Evolutionary conservation across 1,284 basidiomycete species (phyloP).

Genomic region (Flammula alnicola): DNA sequence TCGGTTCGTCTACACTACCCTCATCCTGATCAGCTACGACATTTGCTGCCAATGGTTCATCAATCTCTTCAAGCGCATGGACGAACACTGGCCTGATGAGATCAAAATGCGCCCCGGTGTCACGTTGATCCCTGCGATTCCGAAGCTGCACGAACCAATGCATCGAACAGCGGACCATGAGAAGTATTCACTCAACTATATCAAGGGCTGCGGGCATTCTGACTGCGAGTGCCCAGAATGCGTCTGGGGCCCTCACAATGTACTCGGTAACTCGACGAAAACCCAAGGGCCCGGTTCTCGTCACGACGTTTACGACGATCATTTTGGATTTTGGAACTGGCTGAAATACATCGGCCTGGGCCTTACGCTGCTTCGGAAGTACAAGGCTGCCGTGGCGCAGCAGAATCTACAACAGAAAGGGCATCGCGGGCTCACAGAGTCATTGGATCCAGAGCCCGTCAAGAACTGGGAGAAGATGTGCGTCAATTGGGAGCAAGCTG

Average conservation of each 20-base stretch:
- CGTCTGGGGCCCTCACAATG: slow-evolving; percentile 10
- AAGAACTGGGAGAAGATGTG: no score
- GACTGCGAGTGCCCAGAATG: slow-evolving; percentile 6
- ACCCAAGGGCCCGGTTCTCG: slow-evolving; percentile 15
- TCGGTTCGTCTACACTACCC: not conserved
- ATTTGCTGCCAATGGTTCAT: slow-evolving; percentile 8
- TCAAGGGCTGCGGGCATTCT: slow-evolving; percentile 5
- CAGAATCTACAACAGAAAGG: slow-evolving; percentile 4
- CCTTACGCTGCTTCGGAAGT: not conserved
- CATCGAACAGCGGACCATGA: slow-evolving; percentile 4
- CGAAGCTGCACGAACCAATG: slow-evolving; percentile 15
- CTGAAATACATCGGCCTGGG: slow-evolving; percentile 10
- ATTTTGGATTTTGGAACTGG: slow-evolving; percentile 20
- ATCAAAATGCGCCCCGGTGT: slow-evolving; percentile 1
- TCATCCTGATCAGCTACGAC: slow-evolving; percentile 8
- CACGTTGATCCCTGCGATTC: slow-evolving; percentile 7
- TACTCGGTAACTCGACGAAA: slow-evolving; percentile 11
- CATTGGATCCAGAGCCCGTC: not conserved
- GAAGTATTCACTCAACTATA: slow-evolving; percentile 15
- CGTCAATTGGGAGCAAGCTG: no score
- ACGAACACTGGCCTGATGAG: slow-evolving; percentile 7
- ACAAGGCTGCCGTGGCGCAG: slow-evolving; percentile 2
- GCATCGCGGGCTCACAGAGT: slow-evolving; percentile 9
- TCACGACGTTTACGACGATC: slow-evolving; percentile 16
- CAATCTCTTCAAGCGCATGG: slow-evolving; percentile 13